These are phyloP conservation scores for thale cress (Arabidopsis thaliana) DNA, from an alignment of 345 rosid genomes.

Conservation along the genomic window TAIR10.1 NC_003076.8:2842501-2843000, in stretches of 20 bases:
- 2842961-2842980: too few relatives aligned
- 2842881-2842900: constrained; percentile 4
- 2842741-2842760: constrained; percentile 93
- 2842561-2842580: constrained; percentile 99
- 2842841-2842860: constrained; percentile 18
- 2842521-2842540: not conserved
- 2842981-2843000: too few relatives aligned
- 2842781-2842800: constrained; percentile 90
- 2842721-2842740: constrained; percentile 82
- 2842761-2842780: constrained; percentile 93
- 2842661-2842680: constrained; percentile 94
- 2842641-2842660: constrained; percentile 86
- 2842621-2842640: constrained; percentile 90
- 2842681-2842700: constrained; percentile 94
- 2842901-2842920: constrained; percentile 10
- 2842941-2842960: too few relatives aligned
- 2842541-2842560: not conserved
- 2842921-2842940: constrained; percentile 15
- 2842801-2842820: not conserved
- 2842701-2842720: constrained; percentile 85
- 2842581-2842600: constrained; percentile 85
- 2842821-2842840: not conserved
- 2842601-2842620: constrained; percentile 91
- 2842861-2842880: constrained; percentile 15
- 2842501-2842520: not conserved